Conservation (phyloP, 2,329 filamentous ascomycete species). For the Aspergillus aculeatus region DNA sequence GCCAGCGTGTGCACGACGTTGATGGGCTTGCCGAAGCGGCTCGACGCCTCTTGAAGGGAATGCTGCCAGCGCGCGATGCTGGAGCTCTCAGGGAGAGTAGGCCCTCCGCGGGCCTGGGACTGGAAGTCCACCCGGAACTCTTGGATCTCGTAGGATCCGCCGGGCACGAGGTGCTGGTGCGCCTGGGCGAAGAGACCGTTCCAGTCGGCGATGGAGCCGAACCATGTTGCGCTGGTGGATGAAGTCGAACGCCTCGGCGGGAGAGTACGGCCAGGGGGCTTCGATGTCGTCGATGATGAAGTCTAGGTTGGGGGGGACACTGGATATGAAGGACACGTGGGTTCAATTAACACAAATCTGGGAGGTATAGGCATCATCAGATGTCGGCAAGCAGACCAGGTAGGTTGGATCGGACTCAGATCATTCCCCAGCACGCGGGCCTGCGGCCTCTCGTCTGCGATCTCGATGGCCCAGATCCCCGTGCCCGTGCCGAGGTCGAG, state of each 20-base stretch:
- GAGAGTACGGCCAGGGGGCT: constrained; percentile 25
- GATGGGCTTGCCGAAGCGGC: constrained; percentile 22
- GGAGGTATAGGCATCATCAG: no score
- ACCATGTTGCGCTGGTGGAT: constrained; percentile 32
- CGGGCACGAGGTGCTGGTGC: constrained; percentile 25
- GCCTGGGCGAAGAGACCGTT: constrained; percentile 20
- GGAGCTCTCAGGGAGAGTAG: constrained; percentile 10
- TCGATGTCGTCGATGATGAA: constrained; percentile 36
- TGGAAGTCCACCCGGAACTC: constrained; percentile 26
- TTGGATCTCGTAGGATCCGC: constrained; percentile 31
- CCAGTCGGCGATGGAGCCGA: constrained; percentile 25
- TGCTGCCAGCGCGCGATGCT: constrained; percentile 25
- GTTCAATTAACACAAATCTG: no score
- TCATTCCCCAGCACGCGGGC: constrained; percentile 39
- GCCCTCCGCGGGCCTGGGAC: constrained; percentile 17
- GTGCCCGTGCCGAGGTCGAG: constrained; percentile 46
- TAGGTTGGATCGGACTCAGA: constrained; percentile 42
- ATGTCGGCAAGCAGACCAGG: constrained; percentile 12
- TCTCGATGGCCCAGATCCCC: constrained; percentile 45
- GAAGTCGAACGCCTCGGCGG: constrained; percentile 28
- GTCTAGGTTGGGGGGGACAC: constrained; percentile 30
- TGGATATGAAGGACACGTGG: background rate
- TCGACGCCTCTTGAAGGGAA: constrained; percentile 21
- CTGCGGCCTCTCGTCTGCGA: constrained; percentile 40
- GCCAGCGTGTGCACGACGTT: constrained; percentile 27